Percentiles rank a stretch among this genome's conserved stretches.
phyloP scores from a whole-genome alignment of 345 rosid genomes.

The Eucalyptus polybractea region DNA sequence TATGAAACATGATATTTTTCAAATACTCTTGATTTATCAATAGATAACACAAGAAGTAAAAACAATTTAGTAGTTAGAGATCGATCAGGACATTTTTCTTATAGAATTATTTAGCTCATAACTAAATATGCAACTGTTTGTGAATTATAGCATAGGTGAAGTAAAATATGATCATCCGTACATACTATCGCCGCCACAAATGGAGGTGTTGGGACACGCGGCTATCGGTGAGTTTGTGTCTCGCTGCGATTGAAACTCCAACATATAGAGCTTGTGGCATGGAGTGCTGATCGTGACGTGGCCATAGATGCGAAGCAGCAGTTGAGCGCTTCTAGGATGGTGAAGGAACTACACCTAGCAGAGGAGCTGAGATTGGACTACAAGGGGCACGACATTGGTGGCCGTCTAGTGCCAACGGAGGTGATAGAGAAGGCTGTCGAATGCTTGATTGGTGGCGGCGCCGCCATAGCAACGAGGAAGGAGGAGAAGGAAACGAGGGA shows the following conservation, averaged over 20 bases:
- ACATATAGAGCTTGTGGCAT: slow-evolving; percentile 29
- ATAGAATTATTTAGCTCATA: not conserved
- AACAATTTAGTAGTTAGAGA: too few species aligned
- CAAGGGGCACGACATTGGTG: not conserved
- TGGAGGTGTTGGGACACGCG: slow-evolving; percentile 13
- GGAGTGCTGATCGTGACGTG: slow-evolving; percentile 30
- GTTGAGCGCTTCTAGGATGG: slow-evolving; percentile 30
- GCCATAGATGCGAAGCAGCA: slow-evolving; percentile 45
- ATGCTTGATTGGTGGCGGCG: slow-evolving; percentile 11
- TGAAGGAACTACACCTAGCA: slow-evolving; percentile 15
- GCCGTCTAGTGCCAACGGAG: slow-evolving; percentile 1
- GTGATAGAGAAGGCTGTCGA: slow-evolving; percentile 17
- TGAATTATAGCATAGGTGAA: not conserved
- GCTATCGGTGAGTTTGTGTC: slow-evolving; percentile 30
- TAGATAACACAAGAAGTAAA: not conserved
- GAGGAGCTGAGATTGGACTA: slow-evolving; percentile 22
- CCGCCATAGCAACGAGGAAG: not conserved
- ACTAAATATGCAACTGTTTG: not conserved
- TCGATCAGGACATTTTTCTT: not conserved
- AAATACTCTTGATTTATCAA: too few species aligned
- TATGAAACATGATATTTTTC: not conserved
- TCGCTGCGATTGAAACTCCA: slow-evolving; percentile 38
- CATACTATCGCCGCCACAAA: not conserved
- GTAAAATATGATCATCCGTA: not conserved
- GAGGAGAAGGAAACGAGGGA: slow-evolving; percentile 11